phyloP scores from a whole-genome alignment of 331 rosid genomes.

The Pyrus hybrid region DNA sequence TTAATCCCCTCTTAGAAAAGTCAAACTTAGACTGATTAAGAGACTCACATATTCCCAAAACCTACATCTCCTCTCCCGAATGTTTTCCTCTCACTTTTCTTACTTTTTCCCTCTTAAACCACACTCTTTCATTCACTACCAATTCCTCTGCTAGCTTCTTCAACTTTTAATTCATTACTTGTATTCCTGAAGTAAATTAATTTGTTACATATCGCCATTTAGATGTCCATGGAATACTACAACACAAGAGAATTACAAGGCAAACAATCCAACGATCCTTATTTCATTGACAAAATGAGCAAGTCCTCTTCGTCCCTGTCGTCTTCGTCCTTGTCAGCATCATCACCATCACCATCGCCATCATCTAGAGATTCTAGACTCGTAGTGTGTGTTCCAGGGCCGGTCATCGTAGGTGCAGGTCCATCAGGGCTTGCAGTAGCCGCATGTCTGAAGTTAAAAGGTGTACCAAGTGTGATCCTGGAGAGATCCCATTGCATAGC shows the following conservation, averaged over 20 bases:
- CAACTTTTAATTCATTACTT: neutral
- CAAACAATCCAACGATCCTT: constrained; percentile 69
- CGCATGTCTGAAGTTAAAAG: constrained; percentile 52
- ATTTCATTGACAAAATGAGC: constrained; percentile 36
- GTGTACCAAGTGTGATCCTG: constrained; percentile 40
- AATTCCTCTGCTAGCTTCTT: neutral
- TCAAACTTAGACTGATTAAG: neutral
- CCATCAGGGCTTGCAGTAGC: constrained; percentile 93
- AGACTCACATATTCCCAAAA: neutral
- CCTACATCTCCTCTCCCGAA: neutral
- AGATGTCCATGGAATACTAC: constrained; percentile 32
- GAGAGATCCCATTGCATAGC: constrained; percentile 95
- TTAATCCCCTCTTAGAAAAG: neutral
- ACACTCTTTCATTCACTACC: neutral
- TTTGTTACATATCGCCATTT: neutral
- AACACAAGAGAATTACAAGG: constrained; percentile 56
- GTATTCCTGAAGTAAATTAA: neutral
- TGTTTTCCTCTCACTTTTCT: neutral
- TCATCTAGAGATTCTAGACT: neutral
- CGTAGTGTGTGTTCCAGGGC: constrained; percentile 40
- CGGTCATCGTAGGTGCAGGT: constrained; percentile 94
- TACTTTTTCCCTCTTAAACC: neutral
- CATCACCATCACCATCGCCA: neutral
- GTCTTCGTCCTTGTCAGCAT: neutral
- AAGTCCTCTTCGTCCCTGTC: neutral